phyloP scores from a whole-genome alignment of 441 rosid species.

The Eruca vesicaria region DNA sequence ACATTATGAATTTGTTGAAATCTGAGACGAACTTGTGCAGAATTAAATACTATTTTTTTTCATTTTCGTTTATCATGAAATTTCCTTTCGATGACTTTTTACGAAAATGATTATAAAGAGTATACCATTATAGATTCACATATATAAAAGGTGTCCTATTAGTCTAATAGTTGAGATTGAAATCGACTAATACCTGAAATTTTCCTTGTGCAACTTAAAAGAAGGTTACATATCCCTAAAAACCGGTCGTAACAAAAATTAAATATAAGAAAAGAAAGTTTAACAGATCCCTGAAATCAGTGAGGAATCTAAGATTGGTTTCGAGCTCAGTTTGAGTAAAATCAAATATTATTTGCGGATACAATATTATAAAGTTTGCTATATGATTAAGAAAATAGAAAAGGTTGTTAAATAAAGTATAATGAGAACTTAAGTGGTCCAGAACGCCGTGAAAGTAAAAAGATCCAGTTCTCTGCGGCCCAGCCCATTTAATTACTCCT shows the following conservation, averaged over 20 bases:
- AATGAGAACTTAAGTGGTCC: constrained; percentile 9
- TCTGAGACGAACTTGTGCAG: background rate
- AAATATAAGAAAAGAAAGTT: background rate
- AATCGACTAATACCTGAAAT: background rate
- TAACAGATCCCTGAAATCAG: constrained; percentile 12
- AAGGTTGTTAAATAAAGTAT: background rate
- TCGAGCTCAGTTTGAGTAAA: background rate
- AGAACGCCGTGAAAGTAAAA: constrained; percentile 23
- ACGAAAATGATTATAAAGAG: background rate
- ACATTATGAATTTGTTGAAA: background rate
- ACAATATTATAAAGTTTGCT: background rate
- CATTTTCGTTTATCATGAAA: background rate
- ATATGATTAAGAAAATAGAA: background rate
- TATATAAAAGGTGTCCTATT: no score
- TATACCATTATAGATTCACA: no score
- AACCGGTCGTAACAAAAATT: background rate
- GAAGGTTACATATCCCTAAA: background rate
- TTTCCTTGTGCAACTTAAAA: background rate
- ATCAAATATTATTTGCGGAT: background rate
- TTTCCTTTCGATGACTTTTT: background rate
- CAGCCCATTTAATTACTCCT: constrained; percentile 21
- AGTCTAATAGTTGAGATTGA: no score
- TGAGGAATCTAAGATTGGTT: background rate
- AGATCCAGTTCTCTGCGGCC: background rate
- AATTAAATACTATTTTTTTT: background rate